Percentiles rank a stretch among this genome's conserved stretches.
Evolutionary conservation across 176 grass and related monocot species (phyloP).

Genomic region (Triticum urartu): DNA sequence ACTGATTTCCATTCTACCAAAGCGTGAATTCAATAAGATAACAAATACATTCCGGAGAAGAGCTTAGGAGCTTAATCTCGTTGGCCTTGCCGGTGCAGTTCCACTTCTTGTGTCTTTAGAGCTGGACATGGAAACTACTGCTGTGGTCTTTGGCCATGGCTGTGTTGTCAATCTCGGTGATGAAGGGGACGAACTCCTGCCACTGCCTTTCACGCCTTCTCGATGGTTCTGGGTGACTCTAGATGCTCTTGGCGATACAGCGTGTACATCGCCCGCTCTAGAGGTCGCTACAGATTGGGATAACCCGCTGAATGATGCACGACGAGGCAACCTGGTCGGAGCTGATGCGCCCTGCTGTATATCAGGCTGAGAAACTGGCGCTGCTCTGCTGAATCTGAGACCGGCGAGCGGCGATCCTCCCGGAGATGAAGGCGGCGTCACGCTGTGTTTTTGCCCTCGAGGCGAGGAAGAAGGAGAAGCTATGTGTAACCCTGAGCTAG

Average conservation of each 20-base stretch:
- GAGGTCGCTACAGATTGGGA: neutral
- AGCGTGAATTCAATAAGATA: neutral
- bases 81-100: neutral
- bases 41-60: neutral
- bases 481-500: neutral
- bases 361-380: neutral
- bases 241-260: slow-evolving; percentile 8
- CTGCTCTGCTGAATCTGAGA: neutral
- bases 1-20: neutral
- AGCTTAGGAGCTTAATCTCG: slow-evolving; percentile 18
- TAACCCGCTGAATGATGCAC: slow-evolving; percentile 17
- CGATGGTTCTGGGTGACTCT: neutral
- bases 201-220: neutral
- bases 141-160: neutral
- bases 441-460: neutral
- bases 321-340: neutral
- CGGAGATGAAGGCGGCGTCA: neutral
- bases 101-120: slow-evolving; percentile 4
- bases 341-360: neutral
- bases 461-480: neutral
- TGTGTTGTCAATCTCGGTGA: neutral
- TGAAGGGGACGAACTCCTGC: slow-evolving; percentile 4
- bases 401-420: neutral
- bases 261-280: neutral
- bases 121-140: neutral